Conservation (phyloP, 108 stramenopile genomes). For the Hondaea fermentalgiana region DNA sequence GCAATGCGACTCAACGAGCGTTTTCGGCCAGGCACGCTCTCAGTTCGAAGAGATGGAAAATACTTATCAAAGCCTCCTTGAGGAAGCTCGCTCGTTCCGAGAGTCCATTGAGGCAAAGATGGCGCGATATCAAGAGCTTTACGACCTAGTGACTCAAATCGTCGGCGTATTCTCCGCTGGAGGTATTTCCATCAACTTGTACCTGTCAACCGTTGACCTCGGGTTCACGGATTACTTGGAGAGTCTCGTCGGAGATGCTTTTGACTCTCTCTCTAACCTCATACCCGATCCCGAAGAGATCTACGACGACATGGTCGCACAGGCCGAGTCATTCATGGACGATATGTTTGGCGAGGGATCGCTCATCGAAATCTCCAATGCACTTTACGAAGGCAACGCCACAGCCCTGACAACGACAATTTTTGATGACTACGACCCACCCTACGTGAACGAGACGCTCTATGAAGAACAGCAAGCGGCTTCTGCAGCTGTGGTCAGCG, state of each 20-base stretch:
- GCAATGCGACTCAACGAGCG: no score
- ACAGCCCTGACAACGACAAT: neutral
- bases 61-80: no score
- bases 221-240: neutral
- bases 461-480: neutral
- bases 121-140: no score
- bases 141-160: no score
- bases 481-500: neutral
- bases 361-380: neutral
- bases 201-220: neutral
- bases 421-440: constrained; percentile 6
- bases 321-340: neutral
- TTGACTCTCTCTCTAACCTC: neutral
- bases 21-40: no score
- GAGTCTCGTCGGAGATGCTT: neutral
- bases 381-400: neutral
- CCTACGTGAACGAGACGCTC: neutral
- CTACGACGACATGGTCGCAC: neutral
- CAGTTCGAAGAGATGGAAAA: no score
- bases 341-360: neutral
- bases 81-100: no score
- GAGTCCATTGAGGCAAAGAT: no score
- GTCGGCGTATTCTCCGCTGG: no score
- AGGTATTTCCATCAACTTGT: no score
- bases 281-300: neutral